Conservation (phyloP, 1,284 basidiomycete genomes). For the Malassezia nana region DNA sequence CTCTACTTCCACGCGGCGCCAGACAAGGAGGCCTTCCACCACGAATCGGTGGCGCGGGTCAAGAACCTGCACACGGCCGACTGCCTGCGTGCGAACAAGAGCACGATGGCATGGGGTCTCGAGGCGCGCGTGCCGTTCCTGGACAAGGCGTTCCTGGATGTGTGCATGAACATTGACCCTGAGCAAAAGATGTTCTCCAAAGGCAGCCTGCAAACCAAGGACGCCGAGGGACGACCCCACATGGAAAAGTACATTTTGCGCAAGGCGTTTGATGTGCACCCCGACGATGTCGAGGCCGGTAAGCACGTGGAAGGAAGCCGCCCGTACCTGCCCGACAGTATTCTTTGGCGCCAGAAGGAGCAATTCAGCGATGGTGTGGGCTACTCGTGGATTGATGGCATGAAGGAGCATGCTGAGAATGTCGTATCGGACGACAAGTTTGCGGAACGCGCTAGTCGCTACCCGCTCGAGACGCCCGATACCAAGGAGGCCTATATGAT, state of each 20-base stretch:
- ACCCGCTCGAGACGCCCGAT: slow-evolving; percentile 72
- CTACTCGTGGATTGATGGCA: slow-evolving; percentile 99
- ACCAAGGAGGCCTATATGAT: slow-evolving; percentile 97
- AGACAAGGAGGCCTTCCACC: slow-evolving; percentile 77
- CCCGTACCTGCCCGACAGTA: slow-evolving; percentile 83
- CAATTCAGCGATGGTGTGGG: slow-evolving; percentile 99
- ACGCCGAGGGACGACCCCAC: slow-evolving; percentile 51
- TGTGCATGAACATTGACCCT: slow-evolving; percentile 81
- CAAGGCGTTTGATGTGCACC: slow-evolving; percentile 80
- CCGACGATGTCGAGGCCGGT: slow-evolving; percentile 62
- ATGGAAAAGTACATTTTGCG: slow-evolving; percentile 74
- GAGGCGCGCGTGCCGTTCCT: slow-evolving; percentile 98
- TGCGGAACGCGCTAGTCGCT: slow-evolving; percentile 64
- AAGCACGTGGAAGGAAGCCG: slow-evolving; percentile 23
- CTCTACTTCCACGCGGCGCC: slow-evolving; percentile 99
- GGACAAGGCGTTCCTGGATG: slow-evolving; percentile 90
- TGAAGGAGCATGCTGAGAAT: slow-evolving; percentile 75
- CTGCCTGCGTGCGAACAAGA: slow-evolving; percentile 98
- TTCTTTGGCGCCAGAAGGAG: slow-evolving; percentile 98
- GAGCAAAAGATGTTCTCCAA: slow-evolving; percentile 84
- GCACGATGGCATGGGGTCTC: slow-evolving; percentile 99
- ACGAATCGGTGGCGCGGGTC: slow-evolving; percentile 86
- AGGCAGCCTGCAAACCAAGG: slow-evolving; percentile 63
- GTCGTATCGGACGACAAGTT: slow-evolving; percentile 74
- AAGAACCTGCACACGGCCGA: slow-evolving; percentile 98